Conservation (phyloP, 768 basidiomycete species). For the Gloeostereum incarnatum region DNA sequence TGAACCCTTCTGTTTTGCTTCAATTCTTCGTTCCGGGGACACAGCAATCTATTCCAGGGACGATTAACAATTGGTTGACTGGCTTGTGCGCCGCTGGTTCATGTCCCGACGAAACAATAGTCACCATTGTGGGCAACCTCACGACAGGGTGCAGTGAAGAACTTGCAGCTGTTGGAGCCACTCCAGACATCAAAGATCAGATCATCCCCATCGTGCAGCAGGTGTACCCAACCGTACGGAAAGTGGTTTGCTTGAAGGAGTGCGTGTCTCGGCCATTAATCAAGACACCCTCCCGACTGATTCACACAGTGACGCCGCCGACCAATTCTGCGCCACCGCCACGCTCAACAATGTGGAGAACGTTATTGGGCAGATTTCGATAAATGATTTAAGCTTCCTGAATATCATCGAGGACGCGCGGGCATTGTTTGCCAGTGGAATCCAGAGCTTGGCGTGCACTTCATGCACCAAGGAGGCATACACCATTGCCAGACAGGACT, state of each 20-base stretch:
- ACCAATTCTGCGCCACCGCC: constrained; percentile 43
- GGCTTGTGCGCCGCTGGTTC: constrained; percentile 36
- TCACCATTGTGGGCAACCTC: constrained; percentile 32
- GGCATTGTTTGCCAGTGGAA: constrained; percentile 16
- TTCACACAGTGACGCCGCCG: constrained; percentile 17
- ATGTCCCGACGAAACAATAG: constrained; percentile 43
- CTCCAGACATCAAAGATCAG: constrained; percentile 13
- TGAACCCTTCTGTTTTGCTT: constrained; percentile 25
- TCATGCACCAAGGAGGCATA: constrained; percentile 37
- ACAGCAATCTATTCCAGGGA: constrained; percentile 22
- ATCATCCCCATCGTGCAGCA: constrained; percentile 23
- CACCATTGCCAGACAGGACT: constrained; percentile 18
- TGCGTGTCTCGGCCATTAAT: constrained; percentile 18
- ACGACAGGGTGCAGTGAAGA: constrained; percentile 35
- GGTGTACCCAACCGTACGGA: constrained; percentile 37
- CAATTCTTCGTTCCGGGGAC: constrained; percentile 17
- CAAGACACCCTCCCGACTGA: neutral
- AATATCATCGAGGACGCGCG: constrained; percentile 13
- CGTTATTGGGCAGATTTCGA: constrained; percentile 19
- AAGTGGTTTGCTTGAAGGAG: constrained; percentile 49
- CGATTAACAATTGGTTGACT: constrained; percentile 40
- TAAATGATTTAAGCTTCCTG: constrained; percentile 14
- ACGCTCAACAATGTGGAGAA: constrained; percentile 35
- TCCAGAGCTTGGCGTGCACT: constrained; percentile 29
- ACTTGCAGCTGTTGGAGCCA: constrained; percentile 15